Base-by-base conservation (phyloP, 202 grass and related monocot genomes). In the Dendrocalamus latiflorus region DNA sequence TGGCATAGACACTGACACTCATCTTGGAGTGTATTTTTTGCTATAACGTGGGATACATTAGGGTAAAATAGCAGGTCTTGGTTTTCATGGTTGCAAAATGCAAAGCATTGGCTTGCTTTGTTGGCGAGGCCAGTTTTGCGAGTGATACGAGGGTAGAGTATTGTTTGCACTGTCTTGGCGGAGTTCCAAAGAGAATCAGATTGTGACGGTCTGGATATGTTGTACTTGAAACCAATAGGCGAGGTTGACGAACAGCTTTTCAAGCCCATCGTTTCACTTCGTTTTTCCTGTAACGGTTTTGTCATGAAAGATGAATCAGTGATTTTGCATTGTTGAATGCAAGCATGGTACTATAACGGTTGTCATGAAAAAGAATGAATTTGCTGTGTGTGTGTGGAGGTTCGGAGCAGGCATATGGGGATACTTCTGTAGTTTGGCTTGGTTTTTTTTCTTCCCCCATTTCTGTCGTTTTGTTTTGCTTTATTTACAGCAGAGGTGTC, bases 1-100 rank as follows among this genome's bases (percentile, higher is more conserved):
- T 99, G 84, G n/a, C 96, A 95, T 76, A 95, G 72, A 68, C 82
- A 97, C 59, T 90, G 67, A 90, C 16, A 36, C n/a, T 51, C 36
- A 74, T 10, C 17, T 18, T 51, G 26, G 78, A 41, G 33, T 79
- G 62, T 82, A 61, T 43, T 61, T 68, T 79, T 68, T 53, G 12
- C 11, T 71, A 14, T 37, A 47, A 1, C 11, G 51, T 45, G 51
- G 39, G 28, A 21, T 4, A 75, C 8, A 14, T 47, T 69, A 64
- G 53, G 48, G 16, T 74, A 75, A 63, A 30, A 80, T 83, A 70
- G 64, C 42, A 76, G 25, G 1, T 70, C 36, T 12, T 79, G 5
- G 42, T 78, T 86, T 82, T 25, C 6, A 51, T 13, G 33, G 39
- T 50, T 78, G 66, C 4, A 11, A 77, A 86, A 41, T 43, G 42